phyloP scores from a whole-genome alignment of 345 rosid species.

The Syzygium jambos region DNA sequence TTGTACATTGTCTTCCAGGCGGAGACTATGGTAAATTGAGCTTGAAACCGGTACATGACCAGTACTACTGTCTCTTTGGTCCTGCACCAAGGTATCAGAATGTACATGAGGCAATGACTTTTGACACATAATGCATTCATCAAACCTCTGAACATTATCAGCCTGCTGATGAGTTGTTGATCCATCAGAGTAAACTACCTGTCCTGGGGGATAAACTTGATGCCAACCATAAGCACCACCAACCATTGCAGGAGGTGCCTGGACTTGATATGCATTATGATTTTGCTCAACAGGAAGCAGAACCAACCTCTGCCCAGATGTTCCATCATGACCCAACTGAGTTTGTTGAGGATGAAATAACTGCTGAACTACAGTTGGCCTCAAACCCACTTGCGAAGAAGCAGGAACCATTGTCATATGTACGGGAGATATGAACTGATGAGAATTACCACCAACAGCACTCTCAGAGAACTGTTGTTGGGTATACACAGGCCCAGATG shows the following conservation, averaged over 20 bases:
- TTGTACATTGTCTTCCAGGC: conserved; percentile 21
- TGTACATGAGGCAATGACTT: conserved; percentile 66
- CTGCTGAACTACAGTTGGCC: conserved; percentile 40
- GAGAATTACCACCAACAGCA: conserved; percentile 17
- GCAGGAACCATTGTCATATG: conserved; percentile 36
- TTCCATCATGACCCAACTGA: conserved; percentile 27
- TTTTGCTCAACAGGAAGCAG: conserved; percentile 44
- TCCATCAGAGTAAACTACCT: conserved; percentile 36
- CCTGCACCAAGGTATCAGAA: conserved; percentile 45
- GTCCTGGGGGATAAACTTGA: conserved; percentile 29
- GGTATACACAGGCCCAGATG: conserved; percentile 18
- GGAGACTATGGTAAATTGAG: conserved; percentile 38
- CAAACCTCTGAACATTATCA: conserved; percentile 27
- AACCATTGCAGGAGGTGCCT: conserved; percentile 16
- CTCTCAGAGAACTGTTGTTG: conserved; percentile 28
- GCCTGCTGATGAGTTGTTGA: conserved; percentile 27
- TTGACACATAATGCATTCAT: conserved; percentile 53
- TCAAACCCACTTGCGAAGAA: conserved; percentile 29
- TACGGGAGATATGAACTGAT: conserved; percentile 32
- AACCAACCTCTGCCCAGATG: conserved; percentile 29
- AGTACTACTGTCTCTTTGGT: conserved; percentile 14
- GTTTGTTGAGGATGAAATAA: conserved; percentile 32
- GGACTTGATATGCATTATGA: conserved; percentile 30
- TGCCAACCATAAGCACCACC: conserved; percentile 53
- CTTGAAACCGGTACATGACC: conserved; percentile 14